phyloP scores from a whole-genome alignment of 2,329 filamentous ascomycete species.

The Trichoderma harzianum region DNA sequence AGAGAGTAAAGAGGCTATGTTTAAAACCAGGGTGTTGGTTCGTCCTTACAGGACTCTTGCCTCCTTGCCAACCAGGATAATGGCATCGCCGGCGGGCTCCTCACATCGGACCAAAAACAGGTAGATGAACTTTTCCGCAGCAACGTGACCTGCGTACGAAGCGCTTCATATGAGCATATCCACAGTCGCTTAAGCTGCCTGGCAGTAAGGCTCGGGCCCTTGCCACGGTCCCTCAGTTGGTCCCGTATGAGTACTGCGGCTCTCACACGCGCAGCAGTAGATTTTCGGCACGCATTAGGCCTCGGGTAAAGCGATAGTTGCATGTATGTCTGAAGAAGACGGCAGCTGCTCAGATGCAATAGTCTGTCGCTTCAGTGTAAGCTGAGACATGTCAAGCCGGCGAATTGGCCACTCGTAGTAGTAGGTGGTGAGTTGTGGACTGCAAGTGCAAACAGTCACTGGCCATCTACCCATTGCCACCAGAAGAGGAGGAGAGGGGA shows the following conservation, averaged over 20 bases:
- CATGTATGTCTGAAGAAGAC: slow-evolving; percentile 11
- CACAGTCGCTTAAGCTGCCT: background rate
- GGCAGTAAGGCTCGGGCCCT: background rate
- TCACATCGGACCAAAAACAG: slow-evolving; percentile 3
- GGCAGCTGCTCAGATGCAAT: background rate
- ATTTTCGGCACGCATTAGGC: background rate
- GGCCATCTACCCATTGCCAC: background rate
- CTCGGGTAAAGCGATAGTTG: background rate
- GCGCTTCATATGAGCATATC: background rate
- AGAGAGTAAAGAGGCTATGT: background rate
- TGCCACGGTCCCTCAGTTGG: background rate
- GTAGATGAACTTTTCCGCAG: background rate
- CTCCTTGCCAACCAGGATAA: background rate
- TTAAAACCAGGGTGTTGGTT: slow-evolving; percentile 7
- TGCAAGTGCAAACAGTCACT: background rate
- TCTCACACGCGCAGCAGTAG: background rate
- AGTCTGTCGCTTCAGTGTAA: background rate
- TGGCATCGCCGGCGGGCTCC: background rate
- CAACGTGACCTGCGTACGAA: background rate
- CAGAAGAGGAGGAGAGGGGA: background rate
- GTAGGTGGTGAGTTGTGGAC: background rate
- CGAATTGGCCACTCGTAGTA: slow-evolving; percentile 7
- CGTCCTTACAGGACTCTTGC: background rate
- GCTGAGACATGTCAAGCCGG: background rate
- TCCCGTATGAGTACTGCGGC: background rate